Percentiles rank a stretch among this genome's conserved stretches.
These are phyloP conservation scores for Tillandsia leiboldiana DNA, from an alignment of 176 grass and related monocot genomes.

Conservation along the genomic window DNA sequence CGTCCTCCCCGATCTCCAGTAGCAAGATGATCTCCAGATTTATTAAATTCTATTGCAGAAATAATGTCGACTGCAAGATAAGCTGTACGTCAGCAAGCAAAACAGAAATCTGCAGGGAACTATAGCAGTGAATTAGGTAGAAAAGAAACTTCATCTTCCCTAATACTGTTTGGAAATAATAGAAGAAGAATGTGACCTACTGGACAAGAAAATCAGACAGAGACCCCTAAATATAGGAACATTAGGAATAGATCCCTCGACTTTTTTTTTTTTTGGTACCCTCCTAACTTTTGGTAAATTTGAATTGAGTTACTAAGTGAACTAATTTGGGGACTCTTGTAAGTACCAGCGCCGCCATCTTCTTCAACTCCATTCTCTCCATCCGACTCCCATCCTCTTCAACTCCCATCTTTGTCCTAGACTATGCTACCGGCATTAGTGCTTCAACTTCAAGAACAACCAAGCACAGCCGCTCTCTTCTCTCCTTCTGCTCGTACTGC, in stretches of 20 bases:
- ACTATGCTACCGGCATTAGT: too few relatives aligned
- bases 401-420: too few relatives aligned
- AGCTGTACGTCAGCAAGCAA: conserved; percentile 20
- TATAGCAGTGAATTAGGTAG: conserved; percentile 7
- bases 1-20: conserved; percentile 88
- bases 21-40: conserved; percentile 86
- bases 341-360: too few relatives aligned
- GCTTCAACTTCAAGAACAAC: too few relatives aligned
- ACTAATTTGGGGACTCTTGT: background rate
- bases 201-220: conserved; percentile 1
- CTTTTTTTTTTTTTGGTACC: too few relatives aligned
- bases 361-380: too few relatives aligned
- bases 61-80: conserved; percentile 82
- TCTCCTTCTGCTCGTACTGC: too few relatives aligned
- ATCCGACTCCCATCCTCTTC: too few relatives aligned
- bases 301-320: background rate
- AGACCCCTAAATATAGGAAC: background rate
- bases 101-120: conserved; percentile 17
- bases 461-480: too few relatives aligned
- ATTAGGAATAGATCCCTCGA: background rate
- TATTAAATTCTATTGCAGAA: conserved; percentile 91
- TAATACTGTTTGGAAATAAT: conserved; percentile 2
- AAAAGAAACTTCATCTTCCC: conserved; percentile 1
- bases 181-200: background rate
- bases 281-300: too few relatives aligned